Evolutionary conservation across 371 early-diverging fungal genomes (phyloP), one percentile per base, ranked within the genome.

Genomic region (Aphelidium insulamus): DNA sequence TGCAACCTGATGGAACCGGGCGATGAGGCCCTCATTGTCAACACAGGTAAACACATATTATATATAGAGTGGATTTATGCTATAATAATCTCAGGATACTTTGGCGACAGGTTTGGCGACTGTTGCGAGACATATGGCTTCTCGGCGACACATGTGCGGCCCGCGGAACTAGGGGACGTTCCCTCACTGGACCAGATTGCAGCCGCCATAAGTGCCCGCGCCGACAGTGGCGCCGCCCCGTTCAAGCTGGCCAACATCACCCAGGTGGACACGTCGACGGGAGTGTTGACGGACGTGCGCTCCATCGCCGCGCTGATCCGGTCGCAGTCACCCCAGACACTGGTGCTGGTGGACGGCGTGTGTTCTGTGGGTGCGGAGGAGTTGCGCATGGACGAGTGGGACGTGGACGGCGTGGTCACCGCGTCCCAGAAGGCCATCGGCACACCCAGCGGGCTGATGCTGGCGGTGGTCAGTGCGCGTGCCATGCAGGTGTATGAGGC

Each of bases 361-460:
- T 94, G 95, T 56, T 79, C 87, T 2, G 81, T 82, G 32, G 95
- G 77, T 15, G 82, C 78, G 16, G 95, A 94, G 55, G 75, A 72
- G 34, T 74, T 94, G 52, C 61, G 71, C 42, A 74, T 87, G 50
- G 90, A 90, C 49, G 78, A 62, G 29, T 88, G 88, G 88, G 73
- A 74, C 30, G 52, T 87, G 39, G 88, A 88, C 46, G 62, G 80
- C 17, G 69, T 84, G 21, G 56, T 85, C 43, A 86, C 90, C 11
- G 95, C 82, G 23, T 75, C 77, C 24, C 92, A 94, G 48, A 94
- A 94, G 66, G 95, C 90, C 9, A 50, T 94, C 27, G 95, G 95
- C 44, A 66, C 66, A 44, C 83, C 83, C 24, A 80, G 81, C 14
- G 83, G 83, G 41, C 55, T 83, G 15, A 77, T 76, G 14, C 63